Conservation (phyloP, 495 filamentous ascomycete species). For the Aspergillus olivimuriae region DNA sequence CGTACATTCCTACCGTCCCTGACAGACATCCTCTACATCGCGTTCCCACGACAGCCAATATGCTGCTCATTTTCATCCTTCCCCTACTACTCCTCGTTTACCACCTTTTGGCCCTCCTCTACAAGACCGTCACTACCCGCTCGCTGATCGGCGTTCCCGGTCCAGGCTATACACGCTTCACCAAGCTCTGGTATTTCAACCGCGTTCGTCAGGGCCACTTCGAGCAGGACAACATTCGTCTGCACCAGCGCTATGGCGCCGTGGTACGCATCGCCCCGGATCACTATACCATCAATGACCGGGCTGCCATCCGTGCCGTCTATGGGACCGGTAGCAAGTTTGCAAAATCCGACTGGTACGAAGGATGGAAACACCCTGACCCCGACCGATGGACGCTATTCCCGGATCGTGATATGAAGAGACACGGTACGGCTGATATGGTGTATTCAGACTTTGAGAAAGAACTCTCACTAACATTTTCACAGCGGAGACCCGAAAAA, state of each 20-base stretch:
- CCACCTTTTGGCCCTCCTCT: constrained; percentile 9
- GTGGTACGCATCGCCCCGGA: constrained; percentile 45
- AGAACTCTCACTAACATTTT: no score
- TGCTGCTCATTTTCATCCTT: constrained; percentile 11
- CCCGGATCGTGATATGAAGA: constrained; percentile 33
- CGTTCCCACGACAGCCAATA: constrained; percentile 6
- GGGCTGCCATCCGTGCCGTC: constrained; percentile 35
- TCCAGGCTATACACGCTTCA: constrained; percentile 48
- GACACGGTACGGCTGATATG: constrained; percentile 35
- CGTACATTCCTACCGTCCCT: not conserved
- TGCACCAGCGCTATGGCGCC: constrained; percentile 37
- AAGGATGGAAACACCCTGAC: constrained; percentile 32
- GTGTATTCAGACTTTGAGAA: no score
- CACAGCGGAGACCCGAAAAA: constrained; percentile 30
- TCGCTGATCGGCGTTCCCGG: constrained; percentile 44
- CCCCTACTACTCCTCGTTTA: constrained; percentile 4
- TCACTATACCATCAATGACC: constrained; percentile 43
- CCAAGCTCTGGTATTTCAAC: constrained; percentile 49
- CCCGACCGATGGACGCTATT: constrained; percentile 34
- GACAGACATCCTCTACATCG: not conserved
- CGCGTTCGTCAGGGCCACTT: constrained; percentile 36
- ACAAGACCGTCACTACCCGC: constrained; percentile 15
- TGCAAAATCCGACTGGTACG: constrained; percentile 34
- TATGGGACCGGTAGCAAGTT: constrained; percentile 38
- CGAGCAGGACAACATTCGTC: constrained; percentile 35